Conservation (phyloP, 495 filamentous ascomycete genomes). For the Aspergillus leporis region DNA sequence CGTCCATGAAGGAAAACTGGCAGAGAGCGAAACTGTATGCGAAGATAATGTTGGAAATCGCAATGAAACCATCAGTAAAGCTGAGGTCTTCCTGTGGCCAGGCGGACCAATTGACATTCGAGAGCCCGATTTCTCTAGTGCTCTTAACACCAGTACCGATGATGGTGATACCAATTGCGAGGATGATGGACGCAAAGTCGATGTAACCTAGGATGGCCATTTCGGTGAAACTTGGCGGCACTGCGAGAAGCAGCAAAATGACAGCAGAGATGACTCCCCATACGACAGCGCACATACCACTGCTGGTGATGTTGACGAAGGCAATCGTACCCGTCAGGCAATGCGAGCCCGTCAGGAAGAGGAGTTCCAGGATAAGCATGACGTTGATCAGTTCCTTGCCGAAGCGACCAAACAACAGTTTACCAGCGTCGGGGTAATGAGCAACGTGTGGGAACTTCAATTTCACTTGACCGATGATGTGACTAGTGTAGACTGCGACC, state of each 20-base stretch:
- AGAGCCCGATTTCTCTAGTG: conserved; percentile 29
- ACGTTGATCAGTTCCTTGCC: conserved; percentile 62
- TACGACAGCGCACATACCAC: conserved; percentile 60
- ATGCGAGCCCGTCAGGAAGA: conserved; percentile 71
- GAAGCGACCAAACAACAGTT: conserved; percentile 58
- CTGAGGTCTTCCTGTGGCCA: conserved; percentile 36
- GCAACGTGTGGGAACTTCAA: conserved; percentile 61
- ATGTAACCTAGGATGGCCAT: conserved; percentile 61
- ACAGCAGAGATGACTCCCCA: conserved; percentile 63
- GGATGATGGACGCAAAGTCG: conserved; percentile 62
- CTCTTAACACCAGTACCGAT: conserved; percentile 56
- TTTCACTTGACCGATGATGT: conserved; percentile 70
- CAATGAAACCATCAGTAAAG: conserved; percentile 50
- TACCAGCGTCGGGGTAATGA: conserved; percentile 65
- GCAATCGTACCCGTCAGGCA: conserved; percentile 69
- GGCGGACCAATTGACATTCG: conserved; percentile 37
- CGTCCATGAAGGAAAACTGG: conserved; percentile 72
- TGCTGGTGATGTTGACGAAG: conserved; percentile 60
- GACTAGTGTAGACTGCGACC: conserved; percentile 68
- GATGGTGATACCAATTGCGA: conserved; percentile 68
- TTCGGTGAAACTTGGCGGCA: conserved; percentile 55
- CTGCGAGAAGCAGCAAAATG: conserved; percentile 58
- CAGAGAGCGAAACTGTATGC: conserved; percentile 63
- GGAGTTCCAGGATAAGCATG: conserved; percentile 60
- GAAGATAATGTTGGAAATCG: conserved; percentile 71